Percentiles rank a stretch among this genome's conserved stretches.
These are phyloP conservation scores for Arabidopsis suecica DNA, from an alignment of 345 rosid species.

Conservation along the genomic window DNA sequence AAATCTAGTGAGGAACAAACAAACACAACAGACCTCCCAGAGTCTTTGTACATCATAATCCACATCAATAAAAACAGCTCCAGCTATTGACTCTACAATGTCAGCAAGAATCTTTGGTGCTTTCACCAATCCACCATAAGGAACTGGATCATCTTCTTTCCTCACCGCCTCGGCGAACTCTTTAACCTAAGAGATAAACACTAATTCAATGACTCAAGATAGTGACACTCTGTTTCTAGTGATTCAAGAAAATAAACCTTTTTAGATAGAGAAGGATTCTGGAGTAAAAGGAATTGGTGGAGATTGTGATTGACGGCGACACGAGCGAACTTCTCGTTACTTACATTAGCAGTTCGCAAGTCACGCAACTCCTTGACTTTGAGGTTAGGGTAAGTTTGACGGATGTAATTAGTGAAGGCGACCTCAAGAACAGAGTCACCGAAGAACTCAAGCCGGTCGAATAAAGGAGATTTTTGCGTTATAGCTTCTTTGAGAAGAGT, in stretches of 20 bases:
- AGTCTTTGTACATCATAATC: constrained; percentile 52
- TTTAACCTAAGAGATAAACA: constrained; percentile 39
- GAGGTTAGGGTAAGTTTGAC: constrained; percentile 51
- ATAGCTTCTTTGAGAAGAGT: constrained; percentile 25
- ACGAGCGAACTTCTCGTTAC: constrained; percentile 76
- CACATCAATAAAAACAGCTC: constrained; percentile 46
- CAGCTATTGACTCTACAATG: constrained; percentile 66
- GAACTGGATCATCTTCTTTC: constrained; percentile 48
- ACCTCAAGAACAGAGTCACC: constrained; percentile 64
- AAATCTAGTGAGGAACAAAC: background rate
- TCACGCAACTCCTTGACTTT: constrained; percentile 49
- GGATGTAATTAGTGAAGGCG: constrained; percentile 52
- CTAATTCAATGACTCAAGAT: background rate
- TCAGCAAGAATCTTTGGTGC: constrained; percentile 71
- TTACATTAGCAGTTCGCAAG: constrained; percentile 54
- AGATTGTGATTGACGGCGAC: constrained; percentile 57
- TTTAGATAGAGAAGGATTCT: constrained; percentile 42
- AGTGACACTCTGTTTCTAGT: too few relatives aligned
- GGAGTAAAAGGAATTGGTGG: constrained; percentile 43
- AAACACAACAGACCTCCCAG: constrained; percentile 60
- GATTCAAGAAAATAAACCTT: constrained; percentile 37
- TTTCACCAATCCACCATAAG: constrained; percentile 54
- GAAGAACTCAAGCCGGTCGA: constrained; percentile 63
- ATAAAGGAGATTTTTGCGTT: background rate
- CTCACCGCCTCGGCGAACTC: constrained; percentile 45